A percentile compares a stretch with the other conserved stretches of the same genome.
Evolutionary conservation across 108 stramenopile genomes (phyloP).

Genomic region (Nitzschia putrida): DNA sequence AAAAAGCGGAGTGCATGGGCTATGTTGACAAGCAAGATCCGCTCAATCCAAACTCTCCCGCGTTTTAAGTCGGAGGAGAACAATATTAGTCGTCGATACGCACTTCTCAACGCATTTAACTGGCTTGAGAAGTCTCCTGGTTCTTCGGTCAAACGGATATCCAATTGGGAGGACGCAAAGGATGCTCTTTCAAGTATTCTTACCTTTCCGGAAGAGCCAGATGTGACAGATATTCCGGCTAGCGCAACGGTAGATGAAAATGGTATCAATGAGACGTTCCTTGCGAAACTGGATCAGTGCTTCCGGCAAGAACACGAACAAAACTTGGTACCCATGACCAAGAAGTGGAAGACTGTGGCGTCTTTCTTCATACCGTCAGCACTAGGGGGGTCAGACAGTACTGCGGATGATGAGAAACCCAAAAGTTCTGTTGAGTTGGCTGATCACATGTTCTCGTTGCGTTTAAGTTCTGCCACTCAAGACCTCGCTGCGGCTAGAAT

Average conservation of each 20-base stretch:
- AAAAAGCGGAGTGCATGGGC: background rate
- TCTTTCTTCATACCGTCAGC: slow-evolving; percentile 27
- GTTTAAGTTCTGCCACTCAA: background rate
- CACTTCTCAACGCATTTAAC: slow-evolving; percentile 29
- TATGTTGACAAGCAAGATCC: background rate
- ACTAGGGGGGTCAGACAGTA: slow-evolving; percentile 6
- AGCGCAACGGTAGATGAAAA: background rate
- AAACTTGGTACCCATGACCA: background rate
- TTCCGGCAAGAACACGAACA: background rate
- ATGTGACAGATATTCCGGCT: background rate
- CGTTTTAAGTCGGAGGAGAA: slow-evolving; percentile 18
- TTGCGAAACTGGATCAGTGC: slow-evolving; percentile 9
- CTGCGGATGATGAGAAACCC: slow-evolving; percentile 4
- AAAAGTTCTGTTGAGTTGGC: slow-evolving; percentile 25
- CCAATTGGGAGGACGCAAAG: slow-evolving; percentile 47
- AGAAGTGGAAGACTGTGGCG: slow-evolving; percentile 48
- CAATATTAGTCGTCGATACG: slow-evolving; percentile 25
- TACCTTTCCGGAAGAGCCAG: slow-evolving; percentile 22
- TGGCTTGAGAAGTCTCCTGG: slow-evolving; percentile 20
- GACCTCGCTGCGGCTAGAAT: background rate
- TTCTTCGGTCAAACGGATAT: slow-evolving; percentile 20
- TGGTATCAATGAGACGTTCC: background rate
- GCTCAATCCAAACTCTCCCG: background rate
- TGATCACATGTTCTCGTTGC: slow-evolving; percentile 23
- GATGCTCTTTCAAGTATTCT: slow-evolving; percentile 26